Evolutionary conservation across 805 yeast species (phyloP).

Genomic region (Debaryomyces maramus): DNA sequence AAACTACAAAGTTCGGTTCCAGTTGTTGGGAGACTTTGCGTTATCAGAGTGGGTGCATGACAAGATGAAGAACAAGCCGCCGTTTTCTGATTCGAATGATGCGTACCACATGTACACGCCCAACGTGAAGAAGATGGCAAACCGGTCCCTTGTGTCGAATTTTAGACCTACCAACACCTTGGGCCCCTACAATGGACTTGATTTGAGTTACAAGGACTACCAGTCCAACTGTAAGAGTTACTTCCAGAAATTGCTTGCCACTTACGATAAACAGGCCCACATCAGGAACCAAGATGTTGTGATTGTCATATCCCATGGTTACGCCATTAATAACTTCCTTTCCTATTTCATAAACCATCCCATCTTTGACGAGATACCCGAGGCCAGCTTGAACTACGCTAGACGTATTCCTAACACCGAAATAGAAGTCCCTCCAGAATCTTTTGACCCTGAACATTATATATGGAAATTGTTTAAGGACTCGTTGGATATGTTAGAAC

Average conservation of each 20-base stretch:
- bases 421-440: conserved; percentile 14
- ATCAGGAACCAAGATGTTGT: conserved; percentile 34
- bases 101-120: conserved; percentile 49
- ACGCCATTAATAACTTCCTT: conserved; percentile 39
- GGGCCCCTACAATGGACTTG: conserved; percentile 45
- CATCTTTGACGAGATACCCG: conserved; percentile 46
- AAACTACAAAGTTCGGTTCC: conserved; percentile 33
- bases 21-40: conserved; percentile 45
- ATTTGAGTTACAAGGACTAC: conserved; percentile 39
- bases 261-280: conserved; percentile 38
- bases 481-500: conserved; percentile 29
- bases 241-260: conserved; percentile 42
- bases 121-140: conserved; percentile 35
- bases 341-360: conserved; percentile 44
- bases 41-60: conserved; percentile 48
- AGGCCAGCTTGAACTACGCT: conserved; percentile 37
- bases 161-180: conserved; percentile 44
- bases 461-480: conserved; percentile 37
- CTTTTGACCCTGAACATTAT: conserved; percentile 10
- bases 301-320: conserved; percentile 43
- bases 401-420: conserved; percentile 14
- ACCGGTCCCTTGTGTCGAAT: conserved; percentile 34
- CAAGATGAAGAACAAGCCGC: conserved; percentile 42
- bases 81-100: conserved; percentile 42
- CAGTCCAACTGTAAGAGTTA: conserved; percentile 39